Conservation (phyloP, 2,329 filamentous ascomycete species). For the Triangularia setosa region DNA sequence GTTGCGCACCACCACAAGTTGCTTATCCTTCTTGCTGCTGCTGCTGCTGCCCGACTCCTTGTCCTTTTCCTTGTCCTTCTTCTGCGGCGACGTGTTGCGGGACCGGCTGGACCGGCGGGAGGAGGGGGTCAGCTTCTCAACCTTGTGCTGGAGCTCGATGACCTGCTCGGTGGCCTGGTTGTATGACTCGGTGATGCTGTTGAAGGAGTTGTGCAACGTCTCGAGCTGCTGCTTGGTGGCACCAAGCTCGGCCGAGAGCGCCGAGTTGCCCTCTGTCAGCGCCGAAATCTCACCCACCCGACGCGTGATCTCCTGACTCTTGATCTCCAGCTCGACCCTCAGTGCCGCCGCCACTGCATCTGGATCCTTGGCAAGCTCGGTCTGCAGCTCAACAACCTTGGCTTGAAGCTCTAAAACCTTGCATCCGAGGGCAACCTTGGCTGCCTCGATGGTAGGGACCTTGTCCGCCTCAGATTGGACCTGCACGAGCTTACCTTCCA, state of each 20-base stretch:
- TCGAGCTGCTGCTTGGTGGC: constrained; percentile 23
- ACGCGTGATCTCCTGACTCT: constrained; percentile 22
- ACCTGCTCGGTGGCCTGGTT: constrained; percentile 20
- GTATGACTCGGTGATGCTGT: constrained; percentile 20
- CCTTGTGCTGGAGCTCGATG: constrained; percentile 22
- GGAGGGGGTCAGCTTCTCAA: constrained; percentile 21
- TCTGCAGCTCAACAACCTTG: constrained; percentile 22
- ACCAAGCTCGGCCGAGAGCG: constrained; percentile 23
- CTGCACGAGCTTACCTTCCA: constrained; percentile 19
- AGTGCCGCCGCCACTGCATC: constrained; percentile 22
- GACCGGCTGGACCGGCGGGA: constrained; percentile 23
- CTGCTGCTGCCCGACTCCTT: constrained; percentile 18
- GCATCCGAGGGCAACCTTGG: constrained; percentile 19
- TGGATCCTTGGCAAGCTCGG: constrained; percentile 24
- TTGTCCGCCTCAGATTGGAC: constrained; percentile 21
- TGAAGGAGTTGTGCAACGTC: constrained; percentile 18
- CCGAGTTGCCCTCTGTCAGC: constrained; percentile 22
- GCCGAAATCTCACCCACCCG: constrained; percentile 24
- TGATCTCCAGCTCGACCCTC: constrained; percentile 23
- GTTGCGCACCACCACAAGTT: constrained; percentile 26
- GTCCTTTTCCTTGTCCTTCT: constrained; percentile 25
- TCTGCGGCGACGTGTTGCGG: constrained; percentile 25
- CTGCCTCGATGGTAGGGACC: constrained; percentile 16
- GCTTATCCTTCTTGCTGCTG: constrained; percentile 26
- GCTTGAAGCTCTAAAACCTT: constrained; percentile 20